A percentile compares a stretch with the other conserved stretches of the same genome.
phyloP scores from a whole-genome alignment of 306 rosid species.

The Gillenia trifoliata region DNA sequence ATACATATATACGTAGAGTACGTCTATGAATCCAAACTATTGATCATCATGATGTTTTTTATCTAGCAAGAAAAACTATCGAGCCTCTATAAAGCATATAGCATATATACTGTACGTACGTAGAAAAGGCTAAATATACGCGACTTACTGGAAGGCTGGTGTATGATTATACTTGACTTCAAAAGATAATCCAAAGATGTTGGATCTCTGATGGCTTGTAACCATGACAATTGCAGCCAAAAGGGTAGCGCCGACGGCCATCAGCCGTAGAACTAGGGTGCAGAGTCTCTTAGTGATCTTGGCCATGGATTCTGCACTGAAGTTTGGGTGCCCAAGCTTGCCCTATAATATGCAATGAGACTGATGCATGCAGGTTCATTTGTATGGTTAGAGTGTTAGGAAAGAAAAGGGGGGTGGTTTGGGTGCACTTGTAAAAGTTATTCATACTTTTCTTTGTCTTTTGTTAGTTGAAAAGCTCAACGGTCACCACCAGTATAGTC shows the following conservation, averaged over 20 bases:
- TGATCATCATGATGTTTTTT: not conserved
- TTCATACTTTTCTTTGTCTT: not conserved
- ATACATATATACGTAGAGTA: not conserved
- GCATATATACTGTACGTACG: not conserved
- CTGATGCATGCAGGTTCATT: no score
- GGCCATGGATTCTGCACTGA: constrained; percentile 20
- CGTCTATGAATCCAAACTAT: not conserved
- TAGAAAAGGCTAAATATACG: not conserved
- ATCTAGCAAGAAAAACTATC: not conserved
- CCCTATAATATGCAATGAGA: not conserved
- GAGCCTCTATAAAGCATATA: not conserved
- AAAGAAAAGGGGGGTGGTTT: constrained; percentile 4
- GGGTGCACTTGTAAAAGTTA: not conserved
- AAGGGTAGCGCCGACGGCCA: constrained; percentile 67
- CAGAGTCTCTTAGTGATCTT: constrained; percentile 38
- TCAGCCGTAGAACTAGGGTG: constrained; percentile 47
- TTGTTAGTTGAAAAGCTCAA: constrained; percentile 44
- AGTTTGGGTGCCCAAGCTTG: not conserved
- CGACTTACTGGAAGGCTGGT: constrained; percentile 63
- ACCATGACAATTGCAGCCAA: constrained; percentile 68
- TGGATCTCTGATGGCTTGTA: constrained; percentile 55
- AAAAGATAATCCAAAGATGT: constrained; percentile 32
- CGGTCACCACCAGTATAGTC: constrained; percentile 21
- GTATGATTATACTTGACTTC: constrained; percentile 64
- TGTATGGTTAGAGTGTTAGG: not conserved